Percentiles rank a stretch among this genome's conserved stretches.
Evolutionary conservation across 1,284 basidiomycete genomes (phyloP).

Genomic region (Cutaneotrichosporon sp.): DNA sequence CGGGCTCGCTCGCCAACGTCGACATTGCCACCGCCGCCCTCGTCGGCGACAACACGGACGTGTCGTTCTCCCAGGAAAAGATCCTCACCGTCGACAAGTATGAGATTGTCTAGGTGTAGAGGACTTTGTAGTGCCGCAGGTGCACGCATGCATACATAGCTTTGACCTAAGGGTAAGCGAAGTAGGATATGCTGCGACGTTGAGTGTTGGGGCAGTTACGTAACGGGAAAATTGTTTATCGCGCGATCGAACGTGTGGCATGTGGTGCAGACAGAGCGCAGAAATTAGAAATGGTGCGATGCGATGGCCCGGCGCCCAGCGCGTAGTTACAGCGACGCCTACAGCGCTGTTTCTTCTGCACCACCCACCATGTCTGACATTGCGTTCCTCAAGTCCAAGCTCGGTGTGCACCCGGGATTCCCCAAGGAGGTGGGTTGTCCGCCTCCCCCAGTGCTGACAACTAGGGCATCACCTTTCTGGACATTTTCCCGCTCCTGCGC

Average conservation of each 20-base stretch:
- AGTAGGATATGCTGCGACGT: too few species aligned
- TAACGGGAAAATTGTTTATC: too few species aligned
- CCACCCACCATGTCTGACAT: constrained; percentile 64
- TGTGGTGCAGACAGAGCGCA: neutral
- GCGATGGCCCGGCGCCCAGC: neutral
- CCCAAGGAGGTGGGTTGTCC: constrained; percentile 69
- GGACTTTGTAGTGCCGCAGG: too few species aligned
- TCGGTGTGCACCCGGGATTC: constrained; percentile 71
- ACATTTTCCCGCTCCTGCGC: constrained; percentile 84
- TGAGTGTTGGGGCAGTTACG: too few species aligned
- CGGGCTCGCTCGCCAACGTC: constrained; percentile 70
- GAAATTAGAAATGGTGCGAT: too few species aligned
- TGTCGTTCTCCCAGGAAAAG: constrained; percentile 72
- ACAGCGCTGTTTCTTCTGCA: neutral
- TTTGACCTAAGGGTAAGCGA: too few species aligned
- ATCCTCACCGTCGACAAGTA: constrained; percentile 67
- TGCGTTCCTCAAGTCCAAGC: constrained; percentile 61
- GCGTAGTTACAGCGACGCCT: too few species aligned
- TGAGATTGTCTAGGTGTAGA: constrained; percentile 45
- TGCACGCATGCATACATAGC: too few species aligned
- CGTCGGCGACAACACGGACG: constrained; percentile 58
- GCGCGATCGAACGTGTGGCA: neutral
- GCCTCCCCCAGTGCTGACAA: neutral
- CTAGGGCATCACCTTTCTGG: constrained; percentile 54
- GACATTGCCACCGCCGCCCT: constrained; percentile 56